Base-by-base conservation (phyloP, 2,329 filamentous ascomycete genomes). In the Fusarium hostae region DNA sequence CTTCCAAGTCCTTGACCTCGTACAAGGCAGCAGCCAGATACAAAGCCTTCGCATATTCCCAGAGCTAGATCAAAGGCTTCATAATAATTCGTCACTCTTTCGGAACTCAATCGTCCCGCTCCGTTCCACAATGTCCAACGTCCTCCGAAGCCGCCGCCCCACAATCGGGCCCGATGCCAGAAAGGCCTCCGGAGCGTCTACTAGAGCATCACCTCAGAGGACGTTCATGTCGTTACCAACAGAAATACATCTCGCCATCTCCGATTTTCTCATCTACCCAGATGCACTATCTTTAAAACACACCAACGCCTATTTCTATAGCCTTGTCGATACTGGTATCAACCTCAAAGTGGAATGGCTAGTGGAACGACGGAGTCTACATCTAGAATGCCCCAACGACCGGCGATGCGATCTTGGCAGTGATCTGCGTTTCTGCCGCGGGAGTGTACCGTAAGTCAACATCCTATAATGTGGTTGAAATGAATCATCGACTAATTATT, bases 231-330 rank as follows among this genome's bases (percentile, higher is more conserved):
- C 81, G 20, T 82, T 93, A 5, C 91, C 91, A 4, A 83, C 88
- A 1, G 91, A 94, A 75, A 83, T 93, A n/a, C 91, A 92, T 72
- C 78, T 91, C 3, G 84, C 88, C 54, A 90, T 93, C 60, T 83
- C 87, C 35, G 78, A 84, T 15, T 82, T 88, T 59, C 87, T 93
- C 64, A 86, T 86, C 35, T 93, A 93, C 68, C 91, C 91, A 0
- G 91, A 94, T 68, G 91, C 91, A 0, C 84, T 93, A 2, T 91
- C 90, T 0, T 82, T 93, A 20, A 93, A 93, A 76, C 90, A 93
- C 77, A 87, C 87, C 24, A 89, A 82, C 76, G 85, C 86, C 63
- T 85, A 91, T 76, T 90, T 93, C 78, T 90, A 90, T 81, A 75
- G 79, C 51, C 80, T 92, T 3, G 89, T 93, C 67, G 86, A 90